Conservation (phyloP, 1,284 basidiomycete species). For the Coniophora puteana region DNA sequence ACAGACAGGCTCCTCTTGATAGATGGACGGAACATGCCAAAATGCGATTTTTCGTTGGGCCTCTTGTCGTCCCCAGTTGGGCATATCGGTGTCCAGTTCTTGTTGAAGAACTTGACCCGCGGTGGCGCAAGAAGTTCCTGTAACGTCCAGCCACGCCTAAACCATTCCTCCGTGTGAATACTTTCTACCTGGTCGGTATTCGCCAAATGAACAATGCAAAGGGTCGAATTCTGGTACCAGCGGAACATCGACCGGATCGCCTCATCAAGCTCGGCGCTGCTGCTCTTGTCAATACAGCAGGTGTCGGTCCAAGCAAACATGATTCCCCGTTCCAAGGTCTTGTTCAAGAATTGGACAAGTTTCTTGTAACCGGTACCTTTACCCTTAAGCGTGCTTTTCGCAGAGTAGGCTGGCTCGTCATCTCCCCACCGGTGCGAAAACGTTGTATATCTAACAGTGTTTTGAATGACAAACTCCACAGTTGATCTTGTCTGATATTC, state of each 20-base stretch:
- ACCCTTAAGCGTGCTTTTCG: not conserved
- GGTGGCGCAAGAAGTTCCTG: not conserved
- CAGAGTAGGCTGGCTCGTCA: not conserved
- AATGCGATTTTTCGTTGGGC: not conserved
- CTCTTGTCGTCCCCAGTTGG: not conserved
- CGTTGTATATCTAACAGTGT: not conserved
- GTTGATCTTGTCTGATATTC: no score
- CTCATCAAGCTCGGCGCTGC: not conserved
- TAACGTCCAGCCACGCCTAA: not conserved
- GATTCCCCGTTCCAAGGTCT: not conserved
- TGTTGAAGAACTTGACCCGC: slow-evolving; percentile 1
- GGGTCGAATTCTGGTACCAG: not conserved
- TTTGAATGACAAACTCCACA: no score
- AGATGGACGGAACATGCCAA: no score
- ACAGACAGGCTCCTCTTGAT: no score
- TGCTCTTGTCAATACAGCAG: slow-evolving; percentile 1
- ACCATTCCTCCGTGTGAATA: not conserved
- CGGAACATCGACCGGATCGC: not conserved
- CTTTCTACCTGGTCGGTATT: not conserved
- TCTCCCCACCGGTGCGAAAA: not conserved
- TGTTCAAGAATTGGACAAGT: not conserved
- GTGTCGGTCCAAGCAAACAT: slow-evolving; percentile 1
- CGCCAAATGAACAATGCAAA: no score
- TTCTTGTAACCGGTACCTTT: not conserved
- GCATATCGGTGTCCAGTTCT: not conserved